phyloP scores from a whole-genome alignment of 768 basidiomycete species.

The Glaciozyma martinii region DNA sequence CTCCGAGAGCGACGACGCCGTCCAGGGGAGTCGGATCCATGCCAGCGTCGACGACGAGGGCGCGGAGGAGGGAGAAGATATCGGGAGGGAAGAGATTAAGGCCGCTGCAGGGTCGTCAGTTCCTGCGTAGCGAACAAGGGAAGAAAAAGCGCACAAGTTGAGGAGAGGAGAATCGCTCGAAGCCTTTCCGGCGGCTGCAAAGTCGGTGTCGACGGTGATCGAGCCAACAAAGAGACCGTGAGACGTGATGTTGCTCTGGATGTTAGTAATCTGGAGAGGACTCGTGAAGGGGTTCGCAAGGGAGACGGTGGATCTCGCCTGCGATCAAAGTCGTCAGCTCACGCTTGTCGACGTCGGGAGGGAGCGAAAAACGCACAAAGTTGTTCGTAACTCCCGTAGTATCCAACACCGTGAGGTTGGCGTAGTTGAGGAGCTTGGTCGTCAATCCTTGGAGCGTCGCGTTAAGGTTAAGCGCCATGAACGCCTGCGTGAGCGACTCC shows the following conservation, averaged over 20 bases:
- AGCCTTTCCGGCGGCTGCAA: constrained; percentile 49
- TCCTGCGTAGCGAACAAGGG: background rate
- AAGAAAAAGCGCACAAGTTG: constrained; percentile 10
- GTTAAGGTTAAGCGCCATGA: constrained; percentile 52
- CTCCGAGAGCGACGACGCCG: constrained; percentile 46
- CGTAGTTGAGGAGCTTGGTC: constrained; percentile 51
- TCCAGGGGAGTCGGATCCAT: constrained; percentile 56
- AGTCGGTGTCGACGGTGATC: constrained; percentile 51
- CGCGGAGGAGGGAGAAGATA: constrained; percentile 64
- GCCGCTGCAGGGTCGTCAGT: constrained; percentile 29
- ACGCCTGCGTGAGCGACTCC: constrained; percentile 53
- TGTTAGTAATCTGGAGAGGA: constrained; percentile 50
- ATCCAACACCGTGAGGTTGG: constrained; percentile 48
- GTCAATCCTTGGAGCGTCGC: constrained; percentile 55
- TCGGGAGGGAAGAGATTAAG: constrained; percentile 61
- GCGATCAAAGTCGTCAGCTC: background rate
- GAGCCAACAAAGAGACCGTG: constrained; percentile 57
- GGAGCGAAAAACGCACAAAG: constrained; percentile 49
- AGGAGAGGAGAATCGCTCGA: constrained; percentile 53
- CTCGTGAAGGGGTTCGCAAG: constrained; percentile 62
- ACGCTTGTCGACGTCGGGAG: background rate
- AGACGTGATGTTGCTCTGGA: constrained; percentile 54
- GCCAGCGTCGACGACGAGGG: constrained; percentile 57
- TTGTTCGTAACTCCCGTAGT: constrained; percentile 58
- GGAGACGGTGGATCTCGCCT: constrained; percentile 30